Conservation (phyloP, 352 stramenopile species). For the Blastocystis sp. region DNA sequence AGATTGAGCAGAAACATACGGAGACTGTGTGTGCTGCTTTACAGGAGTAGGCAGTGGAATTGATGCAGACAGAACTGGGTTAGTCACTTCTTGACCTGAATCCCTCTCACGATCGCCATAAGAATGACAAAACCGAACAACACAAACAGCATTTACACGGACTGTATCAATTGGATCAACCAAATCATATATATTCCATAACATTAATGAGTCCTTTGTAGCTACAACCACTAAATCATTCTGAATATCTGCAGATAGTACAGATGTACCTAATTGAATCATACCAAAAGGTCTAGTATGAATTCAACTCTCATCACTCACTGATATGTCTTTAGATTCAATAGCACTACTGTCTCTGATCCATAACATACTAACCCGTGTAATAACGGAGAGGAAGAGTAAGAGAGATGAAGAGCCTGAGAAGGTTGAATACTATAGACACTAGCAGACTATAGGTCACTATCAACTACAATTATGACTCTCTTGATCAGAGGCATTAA, state of each 20-base stretch:
- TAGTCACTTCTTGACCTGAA: too few relatives aligned
- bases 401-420: background rate
- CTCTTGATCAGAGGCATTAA: slow-evolving; percentile 28
- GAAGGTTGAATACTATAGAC: background rate
- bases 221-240: slow-evolving; percentile 9
- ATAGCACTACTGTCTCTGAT: background rate
- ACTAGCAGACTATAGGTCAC: background rate
- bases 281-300: background rate
- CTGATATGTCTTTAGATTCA: slow-evolving; percentile 34
- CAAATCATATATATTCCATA: background rate
- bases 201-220: background rate
- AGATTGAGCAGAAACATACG: too few relatives aligned
- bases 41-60: too few relatives aligned
- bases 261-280: background rate
- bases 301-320: background rate
- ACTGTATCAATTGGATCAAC: background rate
- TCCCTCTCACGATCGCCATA: background rate
- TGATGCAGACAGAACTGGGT: too few relatives aligned
- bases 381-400: background rate
- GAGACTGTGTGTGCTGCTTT: too few relatives aligned
- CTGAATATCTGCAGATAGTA: background rate
- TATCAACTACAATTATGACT: background rate
- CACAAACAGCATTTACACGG: background rate
- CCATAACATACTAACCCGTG: background rate
- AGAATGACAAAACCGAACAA: background rate